Evolutionary conservation across 768 basidiomycete genomes (phyloP), one percentile per base, ranked within the genome.

Genomic region (Termitomyces bulborhizus): DNA sequence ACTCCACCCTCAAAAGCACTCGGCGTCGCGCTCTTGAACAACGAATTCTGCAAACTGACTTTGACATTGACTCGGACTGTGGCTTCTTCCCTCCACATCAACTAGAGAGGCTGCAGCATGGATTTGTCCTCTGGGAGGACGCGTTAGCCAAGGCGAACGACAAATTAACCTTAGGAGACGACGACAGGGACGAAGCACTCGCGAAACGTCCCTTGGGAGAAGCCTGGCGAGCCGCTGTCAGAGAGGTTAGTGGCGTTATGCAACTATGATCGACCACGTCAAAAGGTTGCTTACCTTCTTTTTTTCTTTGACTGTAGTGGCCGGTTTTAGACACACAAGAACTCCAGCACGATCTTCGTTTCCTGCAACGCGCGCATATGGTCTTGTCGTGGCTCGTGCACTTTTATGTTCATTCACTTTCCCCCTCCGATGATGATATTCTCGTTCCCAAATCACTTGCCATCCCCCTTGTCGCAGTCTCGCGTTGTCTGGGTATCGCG

Each of bases 331-430:
- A 81, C 50, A 82, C 80, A 11, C 69, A 74, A 31, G 61, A 66
- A 12, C 75, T 95, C 31, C 69, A 75, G 26, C 62, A 65, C 41
- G 80, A 90, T 60, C 68, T 83, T 31, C 83, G 84, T 31, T 69
- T 77, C 47, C 77, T 91, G 15, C 87, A 93, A 59, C 84, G 94
- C 46, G 93, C 93, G 1, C 93, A 98, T 72, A 76, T 88, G 66
- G 89, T 97, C 46, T 79, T 98, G 36, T 82, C 94, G 6, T 97
- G 89, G 79, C 80, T 98, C 45, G 76, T 90, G 44, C 90, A 93
- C 72, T 91, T 92, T 68, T 99, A 93, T 71, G 84, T 86, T 26
- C 95, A 98, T 70, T 90, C 90, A 1, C 77, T 81, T 39, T 85
- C 85, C 7, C 69, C 71, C 4, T 62, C 71, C 16, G 63, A 71